phyloP scores from a whole-genome alignment of 192 early-diverging fungal species.

The Helicostylum pulchrum region DNA sequence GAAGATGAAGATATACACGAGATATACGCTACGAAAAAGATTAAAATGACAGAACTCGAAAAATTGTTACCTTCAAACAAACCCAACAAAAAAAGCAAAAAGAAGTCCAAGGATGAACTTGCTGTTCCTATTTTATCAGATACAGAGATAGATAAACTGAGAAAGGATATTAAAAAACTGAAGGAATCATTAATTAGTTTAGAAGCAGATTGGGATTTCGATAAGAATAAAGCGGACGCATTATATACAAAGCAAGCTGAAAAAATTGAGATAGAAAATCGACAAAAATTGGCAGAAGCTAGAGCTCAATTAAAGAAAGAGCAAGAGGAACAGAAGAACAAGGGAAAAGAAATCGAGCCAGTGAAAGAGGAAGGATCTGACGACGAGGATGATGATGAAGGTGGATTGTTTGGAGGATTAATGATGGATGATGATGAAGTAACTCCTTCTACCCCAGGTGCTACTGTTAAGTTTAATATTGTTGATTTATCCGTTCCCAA shows the following conservation, averaged over 20 bases:
- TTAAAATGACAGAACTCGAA: conserved; percentile 19
- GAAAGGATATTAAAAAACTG: conserved; percentile 27
- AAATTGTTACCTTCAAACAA: conserved; percentile 13
- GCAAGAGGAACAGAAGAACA: conserved; percentile 1
- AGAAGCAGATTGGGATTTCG: conserved; percentile 42
- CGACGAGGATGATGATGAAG: conserved; percentile 36
- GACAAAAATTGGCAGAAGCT: conserved; percentile 29
- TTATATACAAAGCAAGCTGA: conserved; percentile 22
- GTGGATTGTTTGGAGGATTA: conserved; percentile 26
- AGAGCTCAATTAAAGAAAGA: background rate
- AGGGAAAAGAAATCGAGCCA: background rate
- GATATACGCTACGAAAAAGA: conserved; percentile 16
- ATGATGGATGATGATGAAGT: conserved; percentile 12
- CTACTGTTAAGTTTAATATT: background rate
- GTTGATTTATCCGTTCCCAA: conserved; percentile 11
- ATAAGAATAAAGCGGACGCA: conserved; percentile 32
- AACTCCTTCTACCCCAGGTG: background rate
- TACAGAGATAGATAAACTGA: conserved; percentile 6
- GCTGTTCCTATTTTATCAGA: background rate
- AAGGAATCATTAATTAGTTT: conserved; percentile 32
- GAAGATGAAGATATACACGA: conserved; percentile 18
- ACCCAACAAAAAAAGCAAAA: conserved; percentile 12
- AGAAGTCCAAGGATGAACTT: conserved; percentile 26
- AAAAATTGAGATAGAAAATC: conserved; percentile 4
- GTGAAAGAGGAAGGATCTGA: background rate